phyloP scores from a whole-genome alignment of 495 filamentous ascomycete genomes.

The Podospora fimiseda region DNA sequence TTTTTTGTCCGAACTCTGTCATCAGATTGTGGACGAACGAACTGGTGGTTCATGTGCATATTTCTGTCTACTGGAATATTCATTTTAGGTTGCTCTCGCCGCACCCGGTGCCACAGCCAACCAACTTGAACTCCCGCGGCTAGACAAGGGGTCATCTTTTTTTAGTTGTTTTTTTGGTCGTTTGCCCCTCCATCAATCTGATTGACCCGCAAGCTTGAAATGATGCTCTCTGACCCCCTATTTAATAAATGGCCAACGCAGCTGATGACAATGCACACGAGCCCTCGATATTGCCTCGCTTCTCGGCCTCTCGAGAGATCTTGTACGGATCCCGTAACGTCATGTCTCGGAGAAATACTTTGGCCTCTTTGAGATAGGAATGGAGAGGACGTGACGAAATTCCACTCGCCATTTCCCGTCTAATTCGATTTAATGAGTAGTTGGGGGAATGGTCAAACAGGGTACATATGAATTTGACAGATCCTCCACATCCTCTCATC shows the following conservation, averaged over 20 bases:
- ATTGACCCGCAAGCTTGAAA: conserved; percentile 3
- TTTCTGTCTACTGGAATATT: background rate
- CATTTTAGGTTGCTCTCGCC: background rate
- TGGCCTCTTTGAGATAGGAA: background rate
- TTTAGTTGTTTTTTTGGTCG: conserved; percentile 9
- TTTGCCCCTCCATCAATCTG: conserved; percentile 6
- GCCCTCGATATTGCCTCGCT: too few species aligned
- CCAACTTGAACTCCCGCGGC: conserved; percentile 1
- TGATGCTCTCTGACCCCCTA: conserved; percentile 5
- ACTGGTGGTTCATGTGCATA: background rate
- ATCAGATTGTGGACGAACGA: too few species aligned
- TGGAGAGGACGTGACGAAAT: background rate
- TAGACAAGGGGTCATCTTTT: conserved; percentile 13
- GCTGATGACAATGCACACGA: background rate
- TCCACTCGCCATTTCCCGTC: background rate
- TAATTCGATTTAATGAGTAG: background rate
- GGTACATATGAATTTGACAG: background rate
- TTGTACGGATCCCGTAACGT: too few species aligned
- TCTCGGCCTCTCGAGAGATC: too few species aligned
- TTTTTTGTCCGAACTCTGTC: too few species aligned
- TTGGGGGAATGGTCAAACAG: background rate
- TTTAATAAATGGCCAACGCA: too few species aligned
- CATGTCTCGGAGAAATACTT: background rate
- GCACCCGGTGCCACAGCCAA: background rate
- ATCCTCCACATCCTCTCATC: background rate